phyloP scores from a whole-genome alignment of 371 early-diverging fungal species.

The Umbelopsis sp. region DNA sequence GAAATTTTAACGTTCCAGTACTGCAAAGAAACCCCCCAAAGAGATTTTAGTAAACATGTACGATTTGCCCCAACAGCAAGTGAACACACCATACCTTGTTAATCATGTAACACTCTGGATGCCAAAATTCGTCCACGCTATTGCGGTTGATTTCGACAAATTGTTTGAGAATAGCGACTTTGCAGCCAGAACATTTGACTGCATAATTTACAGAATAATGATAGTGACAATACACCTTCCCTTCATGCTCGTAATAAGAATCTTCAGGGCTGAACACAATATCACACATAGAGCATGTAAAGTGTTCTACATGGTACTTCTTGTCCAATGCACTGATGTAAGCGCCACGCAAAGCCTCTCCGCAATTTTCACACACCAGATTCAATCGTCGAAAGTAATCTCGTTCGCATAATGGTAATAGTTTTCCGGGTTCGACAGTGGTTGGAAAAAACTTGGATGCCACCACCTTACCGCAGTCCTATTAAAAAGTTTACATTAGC shows the following conservation, averaged over 20 bases:
- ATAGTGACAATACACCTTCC: constrained; percentile 90
- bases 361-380: constrained; percentile 90
- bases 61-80: no score
- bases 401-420: constrained; percentile 80
- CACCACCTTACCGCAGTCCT: constrained; percentile 84
- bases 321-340: constrained; percentile 91
- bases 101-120: constrained; percentile 98
- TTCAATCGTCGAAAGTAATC: constrained; percentile 87
- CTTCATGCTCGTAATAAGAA: constrained; percentile 94
- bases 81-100: constrained; percentile 62
- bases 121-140: constrained; percentile 87
- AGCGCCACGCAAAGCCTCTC: constrained; percentile 85
- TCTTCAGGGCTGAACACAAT: constrained; percentile 94
- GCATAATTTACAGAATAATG: constrained; percentile 93
- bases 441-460: constrained; percentile 87
- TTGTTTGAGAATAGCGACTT: constrained; percentile 89
- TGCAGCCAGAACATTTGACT: constrained; percentile 90
- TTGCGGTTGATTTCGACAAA: constrained; percentile 89
- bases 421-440: constrained; percentile 57
- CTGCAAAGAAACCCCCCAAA: constrained; percentile 22
- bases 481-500: background rate
- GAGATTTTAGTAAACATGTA: no score
- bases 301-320: constrained; percentile 96
- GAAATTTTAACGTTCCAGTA: constrained; percentile 79
- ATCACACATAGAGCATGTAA: constrained; percentile 91